A percentile compares a stretch with the other conserved stretches of the same genome.
phyloP scores from a whole-genome alignment of 176 grass and related monocot genomes.

The Rhynchospora pubera region DNA sequence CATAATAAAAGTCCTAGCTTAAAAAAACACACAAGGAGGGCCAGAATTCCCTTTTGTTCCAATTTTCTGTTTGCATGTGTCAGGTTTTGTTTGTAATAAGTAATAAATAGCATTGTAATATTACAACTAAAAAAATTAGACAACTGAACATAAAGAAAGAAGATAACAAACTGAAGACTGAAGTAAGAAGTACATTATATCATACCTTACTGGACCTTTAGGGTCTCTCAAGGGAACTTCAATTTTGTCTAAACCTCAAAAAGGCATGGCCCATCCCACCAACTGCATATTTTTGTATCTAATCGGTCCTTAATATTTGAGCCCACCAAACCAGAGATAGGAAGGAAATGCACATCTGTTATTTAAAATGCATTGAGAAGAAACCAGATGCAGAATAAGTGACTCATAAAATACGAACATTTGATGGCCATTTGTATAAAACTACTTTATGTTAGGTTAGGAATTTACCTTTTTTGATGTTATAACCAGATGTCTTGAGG shows the following conservation, averaged over 20 bases:
- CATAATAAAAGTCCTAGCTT: neutral
- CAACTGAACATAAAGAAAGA: neutral
- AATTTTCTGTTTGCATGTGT: neutral
- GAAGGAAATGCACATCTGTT: constrained; percentile 85
- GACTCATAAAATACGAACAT: constrained; percentile 5
- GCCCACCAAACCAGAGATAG: constrained; percentile 82
- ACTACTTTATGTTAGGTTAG: neutral
- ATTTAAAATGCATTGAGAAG: constrained; percentile 22
- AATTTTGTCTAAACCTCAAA: constrained; percentile 82
- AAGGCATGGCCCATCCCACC: constrained; percentile 85
- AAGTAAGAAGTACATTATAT: neutral
- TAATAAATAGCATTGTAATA: neutral
- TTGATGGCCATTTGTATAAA: constrained; percentile 1
- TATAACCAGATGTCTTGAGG: constrained; percentile 77
- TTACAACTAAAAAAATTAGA: neutral
- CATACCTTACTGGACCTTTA: constrained; percentile 79
- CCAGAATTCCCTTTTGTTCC: neutral
- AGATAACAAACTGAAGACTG: neutral
- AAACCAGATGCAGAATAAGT: constrained; percentile 1
- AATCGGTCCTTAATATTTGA: constrained; percentile 78
- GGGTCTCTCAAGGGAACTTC: constrained; percentile 88
- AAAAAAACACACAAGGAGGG: neutral
- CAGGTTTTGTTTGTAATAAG: neutral
- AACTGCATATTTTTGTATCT: constrained; percentile 69
- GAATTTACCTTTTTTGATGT: constrained; percentile 74